phyloP scores from a whole-genome alignment of 2,329 filamentous ascomycete genomes.

The Biscogniauxia marginata region DNA sequence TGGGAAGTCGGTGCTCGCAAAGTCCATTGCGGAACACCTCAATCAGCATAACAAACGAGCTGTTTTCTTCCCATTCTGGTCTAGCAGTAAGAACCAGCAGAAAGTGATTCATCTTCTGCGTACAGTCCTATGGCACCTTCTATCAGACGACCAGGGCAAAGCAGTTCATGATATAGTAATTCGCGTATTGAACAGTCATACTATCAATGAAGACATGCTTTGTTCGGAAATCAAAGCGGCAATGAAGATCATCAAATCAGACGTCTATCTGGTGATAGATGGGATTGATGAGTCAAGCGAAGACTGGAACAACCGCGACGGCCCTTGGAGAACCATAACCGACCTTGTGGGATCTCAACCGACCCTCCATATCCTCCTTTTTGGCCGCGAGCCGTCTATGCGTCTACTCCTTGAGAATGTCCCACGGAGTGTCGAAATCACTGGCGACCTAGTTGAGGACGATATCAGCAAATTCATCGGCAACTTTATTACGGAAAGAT shows the following conservation, averaged over 20 bases:
- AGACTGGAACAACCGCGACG: slow-evolving; percentile 2
- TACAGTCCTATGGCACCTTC: slow-evolving; percentile 10
- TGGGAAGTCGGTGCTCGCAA: slow-evolving; percentile 11
- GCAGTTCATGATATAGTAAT: too few species aligned
- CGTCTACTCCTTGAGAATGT: too few species aligned
- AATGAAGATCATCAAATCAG: neutral
- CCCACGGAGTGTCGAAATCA: slow-evolving; percentile 3
- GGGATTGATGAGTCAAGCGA: slow-evolving; percentile 11
- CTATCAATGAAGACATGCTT: slow-evolving; percentile 1
- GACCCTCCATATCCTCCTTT: slow-evolving; percentile 4
- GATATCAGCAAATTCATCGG: slow-evolving; percentile 8
- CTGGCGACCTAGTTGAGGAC: slow-evolving; percentile 2
- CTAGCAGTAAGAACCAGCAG: slow-evolving; percentile 6
- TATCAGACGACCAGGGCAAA: slow-evolving; percentile 3
- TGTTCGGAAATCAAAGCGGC: neutral
- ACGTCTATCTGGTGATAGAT: slow-evolving; percentile 8
- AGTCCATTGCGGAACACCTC: slow-evolving; percentile 2
- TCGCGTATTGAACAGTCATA: neutral
- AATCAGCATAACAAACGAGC: slow-evolving; percentile 1
- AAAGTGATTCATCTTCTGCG: slow-evolving; percentile 7
- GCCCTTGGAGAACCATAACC: neutral
- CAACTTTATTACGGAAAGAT: too few species aligned
- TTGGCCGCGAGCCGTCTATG: slow-evolving; percentile 8
- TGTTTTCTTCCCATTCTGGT: slow-evolving; percentile 10
- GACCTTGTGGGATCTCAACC: neutral